Evolutionary conservation across 139 green algal genomes (phyloP).

Genomic region (Micractinium conductrix): DNA sequence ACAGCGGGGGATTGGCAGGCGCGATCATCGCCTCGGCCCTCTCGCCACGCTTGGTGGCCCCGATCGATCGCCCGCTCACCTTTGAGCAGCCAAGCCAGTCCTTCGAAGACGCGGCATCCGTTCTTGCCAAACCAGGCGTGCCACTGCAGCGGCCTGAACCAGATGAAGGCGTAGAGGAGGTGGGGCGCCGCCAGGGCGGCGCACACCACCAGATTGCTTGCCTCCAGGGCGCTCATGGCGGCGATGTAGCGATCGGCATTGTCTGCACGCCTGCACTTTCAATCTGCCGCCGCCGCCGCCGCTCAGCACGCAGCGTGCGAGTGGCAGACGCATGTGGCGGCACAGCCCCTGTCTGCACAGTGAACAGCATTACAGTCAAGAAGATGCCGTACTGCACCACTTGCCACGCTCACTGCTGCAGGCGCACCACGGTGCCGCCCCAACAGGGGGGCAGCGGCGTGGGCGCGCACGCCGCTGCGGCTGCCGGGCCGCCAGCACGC

Average conservation of each 20-base stretch:
- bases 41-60: not conserved
- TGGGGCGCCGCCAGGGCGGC: constrained; percentile 63
- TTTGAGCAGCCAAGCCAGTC: constrained; percentile 62
- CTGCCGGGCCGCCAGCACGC: constrained; percentile 41
- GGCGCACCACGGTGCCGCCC: constrained; percentile 4
- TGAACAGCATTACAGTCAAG: not conserved
- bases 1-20: no score
- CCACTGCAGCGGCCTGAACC: constrained; percentile 64
- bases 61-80: constrained; percentile 30
- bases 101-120: constrained; percentile 59
- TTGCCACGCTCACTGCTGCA: not conserved
- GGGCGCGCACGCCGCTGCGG: not conserved
- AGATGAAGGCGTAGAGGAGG: constrained; percentile 77
- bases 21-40: no score
- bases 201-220: constrained; percentile 33
- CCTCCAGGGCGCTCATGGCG: not conserved
- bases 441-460: not conserved
- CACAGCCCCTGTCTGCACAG: no score
- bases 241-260: not conserved
- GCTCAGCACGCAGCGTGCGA: no score
- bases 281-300: not conserved
- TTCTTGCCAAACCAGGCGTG: constrained; percentile 50
- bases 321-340: no score
- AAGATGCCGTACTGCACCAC: no score
- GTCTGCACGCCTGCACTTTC: not conserved